Evolutionary conservation across 805 yeast species (phyloP), one percentile per base, ranked within the genome.

Genomic region (Saccharomycopsis synnaedendra): DNA sequence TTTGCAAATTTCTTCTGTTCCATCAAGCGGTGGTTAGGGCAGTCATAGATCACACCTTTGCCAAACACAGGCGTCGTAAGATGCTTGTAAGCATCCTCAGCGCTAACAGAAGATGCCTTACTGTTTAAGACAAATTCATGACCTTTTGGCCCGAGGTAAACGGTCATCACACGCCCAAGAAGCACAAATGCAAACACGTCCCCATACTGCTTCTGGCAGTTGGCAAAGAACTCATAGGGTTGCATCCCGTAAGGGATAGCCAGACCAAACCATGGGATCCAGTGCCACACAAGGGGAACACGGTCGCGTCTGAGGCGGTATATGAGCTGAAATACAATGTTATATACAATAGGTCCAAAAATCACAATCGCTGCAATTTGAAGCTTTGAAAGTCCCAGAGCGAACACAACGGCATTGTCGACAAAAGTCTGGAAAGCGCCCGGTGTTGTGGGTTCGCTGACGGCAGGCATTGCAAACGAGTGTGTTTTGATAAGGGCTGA

Each of bases 31-130:
- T 79, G 68, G 69, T 93, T 93, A 54, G 98, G 87, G 67, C 97
- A 90, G 68, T 93, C 98, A 64, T 93, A 93, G 46, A 93, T 85
- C 47, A 93, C 98, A 59, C 97, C 98, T 60, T 88, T 80, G 58
- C 98, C 98, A 57, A 93, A 93, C 10, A 88, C 96, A 9, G 98
- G 98, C n/a, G 97, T 90, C n/a, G 98, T 93, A 66, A 93, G 74
- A 63, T 89, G 96, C 53, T 82, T 74, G 69, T 93, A 93, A 38
- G 97, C 97, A 43, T 85, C 97, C 64, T 93, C 97, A 43, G 98
- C 98, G 43, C 88, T 81, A 29, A 89, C 97, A 58, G 87, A 95
- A 32, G 80, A 76, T 46, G 84, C 72, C 66, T 85, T 89, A 40
- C 96, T 86, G 65, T 93, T 93, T 57, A 93, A 78, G 42, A 90